Percentiles rank a stretch among this genome's conserved stretches.
phyloP scores from a whole-genome alignment of 1,284 basidiomycete species.

The Mrakiaceae sp. region DNA sequence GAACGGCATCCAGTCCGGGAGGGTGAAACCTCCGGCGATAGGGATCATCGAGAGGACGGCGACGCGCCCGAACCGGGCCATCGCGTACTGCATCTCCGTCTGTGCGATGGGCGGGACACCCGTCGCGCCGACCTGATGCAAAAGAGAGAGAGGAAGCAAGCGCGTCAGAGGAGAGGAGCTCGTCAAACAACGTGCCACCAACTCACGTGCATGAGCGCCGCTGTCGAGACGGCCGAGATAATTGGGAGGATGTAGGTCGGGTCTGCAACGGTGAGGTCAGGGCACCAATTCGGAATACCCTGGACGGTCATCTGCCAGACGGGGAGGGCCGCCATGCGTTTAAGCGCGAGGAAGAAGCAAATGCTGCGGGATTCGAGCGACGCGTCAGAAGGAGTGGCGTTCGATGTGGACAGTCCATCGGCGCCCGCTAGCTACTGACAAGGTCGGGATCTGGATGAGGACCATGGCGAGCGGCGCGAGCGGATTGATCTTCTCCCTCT shows the following conservation, averaged over 20 bases:
- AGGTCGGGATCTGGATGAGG: slow-evolving; percentile 64
- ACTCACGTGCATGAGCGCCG: slow-evolving; percentile 59
- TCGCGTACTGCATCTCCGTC: not conserved
- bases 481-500: slow-evolving; percentile 58
- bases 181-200: too few species aligned
- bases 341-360: slow-evolving; percentile 74
- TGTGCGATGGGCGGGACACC: not conserved
- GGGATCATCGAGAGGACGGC: not conserved
- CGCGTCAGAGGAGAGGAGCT: not conserved
- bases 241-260: slow-evolving; percentile 69
- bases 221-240: slow-evolving; percentile 50
- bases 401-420: too few species aligned
- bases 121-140: not conserved
- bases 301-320: slow-evolving; percentile 63
- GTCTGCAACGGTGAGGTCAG: slow-evolving; percentile 66
- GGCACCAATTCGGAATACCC: slow-evolving; percentile 56
- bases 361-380: slow-evolving; percentile 30
- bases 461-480: slow-evolving; percentile 48
- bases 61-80: not conserved
- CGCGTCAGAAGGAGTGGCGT: too few species aligned
- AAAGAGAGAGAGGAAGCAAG: not conserved
- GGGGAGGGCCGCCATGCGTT: slow-evolving; percentile 57
- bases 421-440: slow-evolving; percentile 24
- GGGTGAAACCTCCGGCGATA: slow-evolving; percentile 2
- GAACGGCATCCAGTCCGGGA: slow-evolving; percentile 39